Evolutionary conservation across 345 rosid genomes (phyloP), one percentile per base, ranked within the genome.

Genomic region (Gossypium bickii): DNA sequence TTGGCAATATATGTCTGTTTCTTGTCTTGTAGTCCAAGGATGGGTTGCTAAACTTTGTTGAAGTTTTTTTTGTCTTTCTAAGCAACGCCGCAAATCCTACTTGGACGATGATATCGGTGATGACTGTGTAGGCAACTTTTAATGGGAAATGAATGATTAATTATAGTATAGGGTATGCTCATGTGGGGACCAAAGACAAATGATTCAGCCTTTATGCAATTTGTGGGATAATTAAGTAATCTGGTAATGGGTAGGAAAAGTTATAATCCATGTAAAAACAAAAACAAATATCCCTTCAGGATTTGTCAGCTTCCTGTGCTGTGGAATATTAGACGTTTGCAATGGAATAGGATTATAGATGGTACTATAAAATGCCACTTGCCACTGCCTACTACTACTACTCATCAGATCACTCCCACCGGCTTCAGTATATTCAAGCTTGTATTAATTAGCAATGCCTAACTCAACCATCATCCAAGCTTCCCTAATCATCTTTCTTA

Each of bases 161-260:
- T 10, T 22, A 24, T 24, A 59, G 12, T 12, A 15, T 24, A 59
- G 16, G 17, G 34, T 24, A 24, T 76, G 76, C 70, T 60, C 13
- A 2, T 60, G 85, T 82, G 85, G 81, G 80, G 75, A 74, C 61
- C 10, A 4, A 9, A n/a, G 70, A 74, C 78, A 79, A 57, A 61
- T 76, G 22, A 27, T 75, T 80, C 44, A 25, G 72, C 44, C 58
- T 68, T 68, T 68, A 68, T 49, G 71, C 34, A 67, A 49, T 68
- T 69, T 51, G 17, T 9, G 67, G 22, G 51, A 52, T 25, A 57
- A 66, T 67, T 73, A 57, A 59, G 74, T 68, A 15, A 13, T 67
- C 43, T 16, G 58, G 24, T 51, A 27, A 51, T 52, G 45, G 29
- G 58, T 48, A 13, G 56, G 71, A 22, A 45, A 67, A 47, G 56